A percentile compares a stretch with the other conserved stretches of the same genome.
Evolutionary conservation across 768 basidiomycete species (phyloP).

Genomic region (Pleurotus eryngii): DNA sequence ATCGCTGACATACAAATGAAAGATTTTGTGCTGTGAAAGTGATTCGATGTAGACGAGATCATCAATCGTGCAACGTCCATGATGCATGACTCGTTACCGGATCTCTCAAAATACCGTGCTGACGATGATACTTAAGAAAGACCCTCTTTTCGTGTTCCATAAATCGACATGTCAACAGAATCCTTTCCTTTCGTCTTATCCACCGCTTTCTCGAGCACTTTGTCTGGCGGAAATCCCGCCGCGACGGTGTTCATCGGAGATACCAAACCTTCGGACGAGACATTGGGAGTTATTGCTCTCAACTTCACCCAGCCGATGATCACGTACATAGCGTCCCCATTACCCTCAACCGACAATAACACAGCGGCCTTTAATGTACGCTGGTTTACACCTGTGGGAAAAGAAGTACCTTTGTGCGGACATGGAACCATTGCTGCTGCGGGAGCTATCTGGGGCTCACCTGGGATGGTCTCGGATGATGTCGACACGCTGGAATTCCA

Average conservation of each 20-base stretch:
- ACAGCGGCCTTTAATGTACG: conserved; percentile 32
- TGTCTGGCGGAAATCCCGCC: conserved; percentile 4
- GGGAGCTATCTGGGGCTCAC: conserved; percentile 32
- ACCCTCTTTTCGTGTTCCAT: too few species aligned
- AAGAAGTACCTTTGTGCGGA: conserved; percentile 32
- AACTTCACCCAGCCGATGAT: conserved; percentile 47
- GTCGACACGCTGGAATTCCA: conserved; percentile 33
- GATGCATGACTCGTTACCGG: too few species aligned
- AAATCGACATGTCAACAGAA: neutral
- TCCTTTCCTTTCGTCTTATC: conserved; percentile 28
- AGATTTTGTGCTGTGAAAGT: too few species aligned
- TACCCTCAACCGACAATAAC: conserved; percentile 19
- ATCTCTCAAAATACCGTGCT: too few species aligned
- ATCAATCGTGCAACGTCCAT: too few species aligned
- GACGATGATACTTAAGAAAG: too few species aligned
- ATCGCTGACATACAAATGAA: too few species aligned
- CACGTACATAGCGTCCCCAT: conserved; percentile 28
- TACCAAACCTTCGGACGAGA: conserved; percentile 18
- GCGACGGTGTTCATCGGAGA: conserved; percentile 1
- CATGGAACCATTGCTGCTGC: conserved; percentile 44
- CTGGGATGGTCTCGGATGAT: conserved; percentile 21
- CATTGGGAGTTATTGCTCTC: conserved; percentile 30
- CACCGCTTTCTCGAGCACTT: conserved; percentile 4
- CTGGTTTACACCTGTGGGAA: conserved; percentile 29
- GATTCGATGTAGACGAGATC: too few species aligned